A percentile compares a stretch with the other conserved stretches of the same genome.
Evolutionary conservation across 2,329 filamentous ascomycete species (phyloP).

Genomic region (Ophiostoma piceae): DNA sequence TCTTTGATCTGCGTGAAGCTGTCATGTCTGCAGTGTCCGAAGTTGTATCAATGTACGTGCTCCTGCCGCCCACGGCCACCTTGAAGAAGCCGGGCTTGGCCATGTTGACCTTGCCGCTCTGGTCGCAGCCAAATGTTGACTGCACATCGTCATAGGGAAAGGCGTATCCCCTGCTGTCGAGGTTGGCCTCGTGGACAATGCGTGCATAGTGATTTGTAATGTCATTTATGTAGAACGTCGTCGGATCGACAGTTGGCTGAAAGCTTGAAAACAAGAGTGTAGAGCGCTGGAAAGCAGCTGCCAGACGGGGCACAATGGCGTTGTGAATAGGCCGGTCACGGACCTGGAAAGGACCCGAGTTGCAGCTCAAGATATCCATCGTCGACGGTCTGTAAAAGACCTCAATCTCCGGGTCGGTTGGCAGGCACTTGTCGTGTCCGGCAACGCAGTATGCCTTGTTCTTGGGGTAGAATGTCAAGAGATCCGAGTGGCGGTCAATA

Average conservation of each 20-base stretch:
- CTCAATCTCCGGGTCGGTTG: constrained; percentile 33
- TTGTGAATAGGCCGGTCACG: constrained; percentile 38
- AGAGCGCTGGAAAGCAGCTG: constrained; percentile 50
- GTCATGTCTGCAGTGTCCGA: not conserved
- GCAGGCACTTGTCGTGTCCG: not conserved
- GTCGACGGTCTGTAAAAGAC: constrained; percentile 53
- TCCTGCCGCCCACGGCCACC: constrained; percentile 5
- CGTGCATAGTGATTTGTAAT: constrained; percentile 55
- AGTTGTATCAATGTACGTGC: not conserved
- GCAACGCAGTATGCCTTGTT: not conserved
- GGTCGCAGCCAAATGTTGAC: constrained; percentile 46
- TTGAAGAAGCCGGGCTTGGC: constrained; percentile 8
- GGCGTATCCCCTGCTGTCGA: constrained; percentile 53
- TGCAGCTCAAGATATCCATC: constrained; percentile 62
- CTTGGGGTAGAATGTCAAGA: constrained; percentile 30
- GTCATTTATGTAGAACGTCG: constrained; percentile 37
- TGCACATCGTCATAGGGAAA: constrained; percentile 59
- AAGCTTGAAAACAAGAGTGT: constrained; percentile 40
- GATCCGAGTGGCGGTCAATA: constrained; percentile 40
- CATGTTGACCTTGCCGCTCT: constrained; percentile 34
- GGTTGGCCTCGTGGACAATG: constrained; percentile 50
- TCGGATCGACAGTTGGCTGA: constrained; percentile 32
- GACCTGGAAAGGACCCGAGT: constrained; percentile 54
- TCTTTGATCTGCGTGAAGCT: not conserved
- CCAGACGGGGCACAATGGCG: constrained; percentile 46